A percentile compares a stretch with the other conserved stretches of the same genome.
Evolutionary conservation across 768 basidiomycete genomes (phyloP).

Genomic region (Lactarius tabidus): DNA sequence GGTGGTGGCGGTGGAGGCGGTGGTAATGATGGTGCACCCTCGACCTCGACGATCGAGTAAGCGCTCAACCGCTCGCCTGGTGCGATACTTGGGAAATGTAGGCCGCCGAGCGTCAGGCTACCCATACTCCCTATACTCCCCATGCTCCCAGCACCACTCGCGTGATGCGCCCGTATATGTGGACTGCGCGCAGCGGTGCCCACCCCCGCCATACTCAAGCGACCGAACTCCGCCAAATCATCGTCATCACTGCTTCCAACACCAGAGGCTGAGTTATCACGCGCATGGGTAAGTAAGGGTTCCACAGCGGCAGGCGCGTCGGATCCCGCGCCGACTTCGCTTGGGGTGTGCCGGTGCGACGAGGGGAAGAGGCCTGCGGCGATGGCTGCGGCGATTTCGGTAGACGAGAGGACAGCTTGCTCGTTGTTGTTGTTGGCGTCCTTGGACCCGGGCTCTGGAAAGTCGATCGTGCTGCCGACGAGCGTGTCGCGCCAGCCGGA

Average conservation of each 20-base stretch:
- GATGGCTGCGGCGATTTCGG: conserved; percentile 3
- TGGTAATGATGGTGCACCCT: not conserved
- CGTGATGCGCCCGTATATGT: conserved; percentile 12
- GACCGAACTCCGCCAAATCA: conserved; percentile 7
- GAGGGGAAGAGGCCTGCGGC: conserved; percentile 6
- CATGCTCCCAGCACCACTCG: conserved; percentile 1
- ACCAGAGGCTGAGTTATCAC: conserved; percentile 26
- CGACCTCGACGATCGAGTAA: not conserved
- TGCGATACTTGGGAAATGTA: conserved; percentile 15
- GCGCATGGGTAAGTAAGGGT: conserved; percentile 33
- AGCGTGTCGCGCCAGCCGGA: conserved; percentile 24
- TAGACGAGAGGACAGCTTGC: not conserved
- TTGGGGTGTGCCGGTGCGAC: conserved; percentile 8
- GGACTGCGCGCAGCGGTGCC: conserved; percentile 41
- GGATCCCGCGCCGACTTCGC: conserved; percentile 15
- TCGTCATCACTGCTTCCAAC: conserved; percentile 28
- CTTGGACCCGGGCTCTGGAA: not conserved
- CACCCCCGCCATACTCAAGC: conserved; percentile 42
- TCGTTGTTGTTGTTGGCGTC: not conserved
- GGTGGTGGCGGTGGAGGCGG: not conserved
- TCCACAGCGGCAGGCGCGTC: conserved; percentile 25
- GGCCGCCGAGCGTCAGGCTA: conserved; percentile 4
- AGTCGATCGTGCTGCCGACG: conserved; percentile 20
- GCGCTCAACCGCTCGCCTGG: conserved; percentile 10
- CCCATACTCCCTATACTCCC: conserved; percentile 8